phyloP scores from a whole-genome alignment of 768 basidiomycete genomes.

The Chalciporus sphaerocephalus region DNA sequence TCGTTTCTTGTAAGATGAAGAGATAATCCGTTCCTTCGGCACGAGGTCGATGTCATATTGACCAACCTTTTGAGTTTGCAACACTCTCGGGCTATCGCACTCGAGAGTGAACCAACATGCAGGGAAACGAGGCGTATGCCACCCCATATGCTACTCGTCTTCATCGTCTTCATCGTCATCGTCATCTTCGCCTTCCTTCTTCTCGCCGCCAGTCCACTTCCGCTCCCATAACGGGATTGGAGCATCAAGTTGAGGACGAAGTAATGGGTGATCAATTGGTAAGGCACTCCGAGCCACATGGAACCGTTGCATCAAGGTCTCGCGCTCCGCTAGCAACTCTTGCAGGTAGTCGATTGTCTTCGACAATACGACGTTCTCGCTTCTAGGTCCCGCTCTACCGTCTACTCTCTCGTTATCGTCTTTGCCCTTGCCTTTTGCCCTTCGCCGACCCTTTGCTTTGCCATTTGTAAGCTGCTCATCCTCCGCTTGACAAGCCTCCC shows the following conservation, averaged over 20 bases:
- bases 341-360: slow-evolving; percentile 89
- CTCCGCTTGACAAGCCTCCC: slow-evolving; percentile 75
- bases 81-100: neutral
- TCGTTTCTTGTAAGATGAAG: slow-evolving; percentile 3
- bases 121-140: neutral
- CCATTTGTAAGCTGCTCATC: slow-evolving; percentile 48
- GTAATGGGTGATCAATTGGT: slow-evolving; percentile 57
- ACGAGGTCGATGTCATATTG: neutral
- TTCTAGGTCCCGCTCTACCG: slow-evolving; percentile 83
- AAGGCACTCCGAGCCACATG: slow-evolving; percentile 54
- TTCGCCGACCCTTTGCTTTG: slow-evolving; percentile 34
- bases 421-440: slow-evolving; percentile 35
- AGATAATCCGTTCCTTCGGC: neutral
- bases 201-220: slow-evolving; percentile 76
- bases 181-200: slow-evolving; percentile 41
- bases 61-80: neutral
- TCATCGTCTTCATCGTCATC: slow-evolving; percentile 47
- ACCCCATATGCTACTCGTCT: slow-evolving; percentile 31
- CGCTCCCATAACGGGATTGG: slow-evolving; percentile 66
- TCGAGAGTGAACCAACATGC: neutral
- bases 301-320: slow-evolving; percentile 53
- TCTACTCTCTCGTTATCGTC: slow-evolving; percentile 64
- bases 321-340: slow-evolving; percentile 57
- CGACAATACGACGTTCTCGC: slow-evolving; percentile 83
- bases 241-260: slow-evolving; percentile 28